Conservation (phyloP, 2,329 filamentous ascomycete species). For the Calonectria pseudoturangicola region DNA sequence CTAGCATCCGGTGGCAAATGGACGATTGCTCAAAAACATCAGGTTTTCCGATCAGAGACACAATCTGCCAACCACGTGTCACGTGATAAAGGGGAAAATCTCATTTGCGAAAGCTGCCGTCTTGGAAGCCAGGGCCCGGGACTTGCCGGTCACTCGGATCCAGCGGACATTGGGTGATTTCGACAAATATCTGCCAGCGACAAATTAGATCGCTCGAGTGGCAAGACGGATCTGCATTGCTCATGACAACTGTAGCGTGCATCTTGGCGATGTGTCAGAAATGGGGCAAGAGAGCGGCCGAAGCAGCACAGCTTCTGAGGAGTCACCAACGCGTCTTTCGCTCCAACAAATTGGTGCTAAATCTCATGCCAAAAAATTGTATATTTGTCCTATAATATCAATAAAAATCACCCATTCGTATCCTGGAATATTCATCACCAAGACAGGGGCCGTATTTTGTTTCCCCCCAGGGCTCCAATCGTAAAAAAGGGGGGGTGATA, state of each 20-base stretch:
- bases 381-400: not conserved
- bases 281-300: not conserved
- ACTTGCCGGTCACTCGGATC: slow-evolving; percentile 24
- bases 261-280: not conserved
- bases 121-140: slow-evolving; percentile 20
- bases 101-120: slow-evolving; percentile 22
- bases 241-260: not conserved
- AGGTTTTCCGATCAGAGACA: not conserved
- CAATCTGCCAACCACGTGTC: slow-evolving; percentile 1
- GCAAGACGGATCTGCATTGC: slow-evolving; percentile 10
- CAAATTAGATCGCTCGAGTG: not conserved
- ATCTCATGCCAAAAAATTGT: not conserved
- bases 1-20: not conserved
- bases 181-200: slow-evolving; percentile 11
- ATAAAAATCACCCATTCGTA: not conserved
- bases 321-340: not conserved
- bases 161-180: not conserved
- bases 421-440: not conserved
- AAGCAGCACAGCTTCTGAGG: too few species aligned
- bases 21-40: not conserved
- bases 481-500: not conserved
- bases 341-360: not conserved
- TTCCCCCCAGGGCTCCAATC: not conserved
- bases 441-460: not conserved
- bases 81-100: slow-evolving; percentile 27